phyloP scores from a whole-genome alignment of 495 filamentous ascomycete genomes.

The Penicillium samsonianum region DNA sequence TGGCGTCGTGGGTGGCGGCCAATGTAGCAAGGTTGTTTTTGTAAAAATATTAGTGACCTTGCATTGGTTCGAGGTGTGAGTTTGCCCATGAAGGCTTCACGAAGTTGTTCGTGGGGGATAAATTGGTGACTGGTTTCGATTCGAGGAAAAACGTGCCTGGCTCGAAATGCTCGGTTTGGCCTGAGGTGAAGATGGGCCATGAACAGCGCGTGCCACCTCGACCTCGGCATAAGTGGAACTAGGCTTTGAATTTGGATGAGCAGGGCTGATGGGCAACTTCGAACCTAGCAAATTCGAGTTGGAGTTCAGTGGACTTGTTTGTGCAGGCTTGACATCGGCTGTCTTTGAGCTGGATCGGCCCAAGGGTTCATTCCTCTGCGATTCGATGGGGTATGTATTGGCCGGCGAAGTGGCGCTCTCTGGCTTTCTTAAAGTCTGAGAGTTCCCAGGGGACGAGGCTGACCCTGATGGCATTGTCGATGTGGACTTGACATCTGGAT shows the following conservation, averaged over 20 bases:
- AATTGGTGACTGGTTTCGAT: neutral
- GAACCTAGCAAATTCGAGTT: slow-evolving; percentile 1
- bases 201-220: neutral
- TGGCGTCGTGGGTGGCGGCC: slow-evolving; percentile 16
- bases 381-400: neutral
- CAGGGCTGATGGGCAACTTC: slow-evolving; percentile 9
- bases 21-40: slow-evolving; percentile 11
- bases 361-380: neutral
- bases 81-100: neutral
- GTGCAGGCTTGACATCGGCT: neutral
- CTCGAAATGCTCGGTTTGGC: neutral
- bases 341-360: neutral
- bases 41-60: slow-evolving; percentile 12
- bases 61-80: neutral
- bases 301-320: neutral
- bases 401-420: neutral
- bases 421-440: neutral
- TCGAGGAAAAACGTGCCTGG: neutral
- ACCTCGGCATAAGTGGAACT: neutral
- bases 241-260: neutral
- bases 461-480: neutral
- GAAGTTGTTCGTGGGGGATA: neutral
- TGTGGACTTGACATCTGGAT: neutral
- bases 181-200: neutral
- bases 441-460: neutral